phyloP scores from a whole-genome alignment of 1,284 basidiomycete species.

The Abortiporus biennis region DNA sequence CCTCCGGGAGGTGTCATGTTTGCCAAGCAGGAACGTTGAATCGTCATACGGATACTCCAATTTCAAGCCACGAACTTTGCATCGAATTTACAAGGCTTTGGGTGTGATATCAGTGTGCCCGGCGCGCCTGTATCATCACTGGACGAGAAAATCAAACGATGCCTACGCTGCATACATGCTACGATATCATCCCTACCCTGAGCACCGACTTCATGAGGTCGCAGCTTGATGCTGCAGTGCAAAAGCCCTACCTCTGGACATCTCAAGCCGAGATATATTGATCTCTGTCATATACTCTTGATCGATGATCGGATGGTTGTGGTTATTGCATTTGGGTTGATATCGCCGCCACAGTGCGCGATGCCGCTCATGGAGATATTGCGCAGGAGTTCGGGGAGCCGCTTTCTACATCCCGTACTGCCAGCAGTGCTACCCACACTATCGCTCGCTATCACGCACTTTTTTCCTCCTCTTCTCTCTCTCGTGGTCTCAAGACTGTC shows the following conservation, averaged over 20 bases:
- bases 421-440: constrained; percentile 13
- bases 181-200: no score
- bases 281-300: background rate
- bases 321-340: no score
- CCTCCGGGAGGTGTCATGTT: background rate
- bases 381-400: background rate
- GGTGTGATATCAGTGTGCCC: background rate
- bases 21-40: background rate
- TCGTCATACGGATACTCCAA: no score
- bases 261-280: background rate
- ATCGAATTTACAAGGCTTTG: background rate
- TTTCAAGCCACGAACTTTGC: no score
- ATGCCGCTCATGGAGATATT: background rate
- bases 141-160: background rate
- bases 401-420: constrained; percentile 6
- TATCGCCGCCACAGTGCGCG: no score
- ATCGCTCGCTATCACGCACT: constrained; percentile 8
- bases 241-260: background rate
- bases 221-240: background rate
- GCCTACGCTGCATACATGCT: no score
- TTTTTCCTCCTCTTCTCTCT: background rate
- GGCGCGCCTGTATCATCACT: background rate
- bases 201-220: no score
- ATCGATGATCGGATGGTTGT: background rate
- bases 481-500: background rate